Base-by-base conservation (phyloP, 208 protist species). In the Dictyostelium gargantuum region DNA sequence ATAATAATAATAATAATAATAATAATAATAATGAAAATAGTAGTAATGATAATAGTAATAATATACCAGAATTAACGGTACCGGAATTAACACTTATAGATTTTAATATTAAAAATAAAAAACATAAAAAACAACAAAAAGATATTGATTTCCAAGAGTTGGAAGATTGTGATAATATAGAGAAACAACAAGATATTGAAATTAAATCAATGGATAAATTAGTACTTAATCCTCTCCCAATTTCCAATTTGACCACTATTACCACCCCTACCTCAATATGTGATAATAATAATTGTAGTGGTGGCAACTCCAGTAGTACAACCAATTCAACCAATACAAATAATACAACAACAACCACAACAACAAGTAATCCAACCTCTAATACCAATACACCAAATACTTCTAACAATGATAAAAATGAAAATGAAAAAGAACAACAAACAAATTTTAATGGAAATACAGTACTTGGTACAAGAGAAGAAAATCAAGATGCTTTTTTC, bases 401-500 rank as follows among this genome's bases (percentile, higher is more conserved):
- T n/a, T n/a, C n/a, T n/a, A n/a, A n/a, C n/a, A n/a, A n/a, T n/a
- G 48, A 52, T 19, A 15, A 52, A 52, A 52, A 52, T 52, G 54
- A 61, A n/a, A 61, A 61, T 0, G 54, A 61, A 61, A n/a, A n/a
- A 61, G 21, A 58, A 58, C 19, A 56, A 23, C 5, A 56, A 19
- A 13, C 54, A 42, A 40, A 29, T 19, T 84, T 26, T 52, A 84
- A 32, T 74, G 68, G 32, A 9, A 74, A 74, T 35, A 72, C 56
- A 40, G 11, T 72, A 6, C 17, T 85, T 15, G 80, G 80, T 54
- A 48, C 66, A 23, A 72, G 80, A 56, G n/a, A 48, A 23, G 56
- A 85, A 23, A 85, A 85, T 10, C 80, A 85, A 74, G 80, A 85
- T 32, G 4, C 23, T 26, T 85, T 74, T 56, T 85, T 85, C 48